phyloP scores from a whole-genome alignment of 129 eudicot genomes.

The Smallanthus sonchifolius region DNA sequence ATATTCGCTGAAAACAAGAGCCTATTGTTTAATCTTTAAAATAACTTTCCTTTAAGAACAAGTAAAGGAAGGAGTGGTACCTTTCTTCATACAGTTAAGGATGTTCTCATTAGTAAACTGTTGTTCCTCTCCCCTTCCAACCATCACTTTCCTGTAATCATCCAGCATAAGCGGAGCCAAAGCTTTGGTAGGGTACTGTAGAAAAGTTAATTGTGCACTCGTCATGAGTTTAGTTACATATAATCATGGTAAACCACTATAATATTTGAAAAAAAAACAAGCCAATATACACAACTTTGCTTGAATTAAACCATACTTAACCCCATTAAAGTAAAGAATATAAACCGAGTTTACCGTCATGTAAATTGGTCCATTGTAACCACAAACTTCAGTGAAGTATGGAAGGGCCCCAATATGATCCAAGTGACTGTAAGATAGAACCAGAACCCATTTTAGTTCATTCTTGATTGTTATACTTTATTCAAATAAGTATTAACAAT shows the following conservation, averaged over 20 bases:
- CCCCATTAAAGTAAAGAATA: slow-evolving; percentile 6
- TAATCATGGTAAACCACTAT: not conserved
- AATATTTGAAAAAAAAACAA: not conserved
- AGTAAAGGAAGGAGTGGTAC: slow-evolving; percentile 30
- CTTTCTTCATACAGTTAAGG: slow-evolving; percentile 74
- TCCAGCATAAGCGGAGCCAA: slow-evolving; percentile 88
- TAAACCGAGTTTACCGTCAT: slow-evolving; percentile 71
- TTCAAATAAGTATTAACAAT: not conserved
- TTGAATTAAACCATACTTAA: not conserved
- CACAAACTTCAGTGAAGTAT: slow-evolving; percentile 96
- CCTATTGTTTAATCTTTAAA: not conserved
- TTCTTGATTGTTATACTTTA: not conserved
- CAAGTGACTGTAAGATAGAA: slow-evolving; percentile 62
- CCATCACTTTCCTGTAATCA: slow-evolving; percentile 88
- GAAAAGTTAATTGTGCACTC: not conserved
- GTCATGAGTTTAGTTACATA: not conserved
- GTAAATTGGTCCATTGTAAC: slow-evolving; percentile 85
- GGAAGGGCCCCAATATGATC: slow-evolving; percentile 98
- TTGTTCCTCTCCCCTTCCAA: slow-evolving; percentile 78
- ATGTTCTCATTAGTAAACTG: slow-evolving; percentile 73
- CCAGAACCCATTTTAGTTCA: slow-evolving; percentile 8
- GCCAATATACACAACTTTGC: not conserved
- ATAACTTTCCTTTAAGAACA: not conserved
- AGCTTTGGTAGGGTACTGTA: slow-evolving; percentile 94
- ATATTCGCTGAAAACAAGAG: not conserved